phyloP scores from a whole-genome alignment of 2,329 filamentous ascomycete species.

The Lomentospora prolificans region DNA sequence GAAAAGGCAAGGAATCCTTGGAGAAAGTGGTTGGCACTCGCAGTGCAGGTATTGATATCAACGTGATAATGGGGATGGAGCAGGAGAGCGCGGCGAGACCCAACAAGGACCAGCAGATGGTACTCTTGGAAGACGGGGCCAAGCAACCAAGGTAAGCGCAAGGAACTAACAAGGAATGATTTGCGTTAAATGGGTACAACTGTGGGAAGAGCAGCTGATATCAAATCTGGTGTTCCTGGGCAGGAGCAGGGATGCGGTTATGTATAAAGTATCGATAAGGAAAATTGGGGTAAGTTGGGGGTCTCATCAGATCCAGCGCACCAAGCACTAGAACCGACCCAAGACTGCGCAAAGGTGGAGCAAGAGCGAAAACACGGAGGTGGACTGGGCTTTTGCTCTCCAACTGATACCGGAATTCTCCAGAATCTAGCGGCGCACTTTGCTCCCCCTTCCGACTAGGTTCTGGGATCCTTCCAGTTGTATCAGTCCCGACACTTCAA shows the following conservation, averaged over 20 bases:
- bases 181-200: constrained; percentile 1
- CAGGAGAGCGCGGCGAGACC: neutral
- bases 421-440: neutral
- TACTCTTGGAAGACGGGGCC: neutral
- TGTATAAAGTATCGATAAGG: constrained; percentile 4
- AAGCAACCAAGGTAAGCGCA: neutral
- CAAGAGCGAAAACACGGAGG: neutral
- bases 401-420: neutral
- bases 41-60: neutral
- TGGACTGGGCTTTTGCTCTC: neutral
- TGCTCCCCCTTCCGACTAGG: neutral
- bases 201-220: neutral
- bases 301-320: neutral
- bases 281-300: neutral
- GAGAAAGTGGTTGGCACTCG: neutral
- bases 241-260: neutral
- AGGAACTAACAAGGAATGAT: neutral
- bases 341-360: neutral
- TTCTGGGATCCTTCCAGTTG: neutral
- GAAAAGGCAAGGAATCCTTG: neutral
- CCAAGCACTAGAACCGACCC: too few relatives aligned
- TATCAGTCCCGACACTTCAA: neutral
- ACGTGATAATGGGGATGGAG: neutral
- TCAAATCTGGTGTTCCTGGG: neutral
- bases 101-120: neutral